phyloP scores from a whole-genome alignment of 805 yeast species.

The Nakazawaea ishiwadae region DNA sequence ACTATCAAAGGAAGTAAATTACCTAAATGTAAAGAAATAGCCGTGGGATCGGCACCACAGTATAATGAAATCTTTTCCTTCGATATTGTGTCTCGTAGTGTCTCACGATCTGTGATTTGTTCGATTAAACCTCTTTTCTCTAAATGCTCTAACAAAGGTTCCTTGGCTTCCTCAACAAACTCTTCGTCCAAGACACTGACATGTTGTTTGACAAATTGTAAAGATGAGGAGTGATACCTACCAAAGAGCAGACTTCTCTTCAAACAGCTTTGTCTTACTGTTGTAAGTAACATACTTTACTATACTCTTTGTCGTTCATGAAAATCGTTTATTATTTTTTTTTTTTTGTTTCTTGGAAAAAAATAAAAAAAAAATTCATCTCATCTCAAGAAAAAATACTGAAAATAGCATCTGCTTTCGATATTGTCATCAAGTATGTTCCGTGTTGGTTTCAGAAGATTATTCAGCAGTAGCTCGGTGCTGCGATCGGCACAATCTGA shows the following conservation, averaged over 20 bases:
- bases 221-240: conserved; percentile 14
- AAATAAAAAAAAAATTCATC: neutral
- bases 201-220: conserved; percentile 16
- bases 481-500: conserved; percentile 6
- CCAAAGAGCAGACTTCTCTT: neutral
- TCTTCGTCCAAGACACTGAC: conserved; percentile 20
- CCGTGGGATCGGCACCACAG: conserved; percentile 97
- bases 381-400: neutral
- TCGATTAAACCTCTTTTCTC: conserved; percentile 43
- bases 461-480: neutral
- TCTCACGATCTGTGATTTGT: conserved; percentile 28
- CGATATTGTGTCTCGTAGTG: conserved; percentile 14
- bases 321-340: too few species aligned
- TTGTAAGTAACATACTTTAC: too few species aligned
- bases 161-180: conserved; percentile 25
- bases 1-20: conserved; percentile 85
- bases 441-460: neutral
- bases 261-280: too few species aligned
- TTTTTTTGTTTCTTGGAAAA: too few species aligned
- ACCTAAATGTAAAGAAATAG: conserved; percentile 84
- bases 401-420: too few species aligned
- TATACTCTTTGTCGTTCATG: too few species aligned
- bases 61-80: conserved; percentile 52
- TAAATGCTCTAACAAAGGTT: conserved; percentile 36
- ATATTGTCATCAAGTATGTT: too few species aligned